Base-by-base conservation (phyloP, 805 yeast genomes). In the Monosporozyma siamensis region DNA sequence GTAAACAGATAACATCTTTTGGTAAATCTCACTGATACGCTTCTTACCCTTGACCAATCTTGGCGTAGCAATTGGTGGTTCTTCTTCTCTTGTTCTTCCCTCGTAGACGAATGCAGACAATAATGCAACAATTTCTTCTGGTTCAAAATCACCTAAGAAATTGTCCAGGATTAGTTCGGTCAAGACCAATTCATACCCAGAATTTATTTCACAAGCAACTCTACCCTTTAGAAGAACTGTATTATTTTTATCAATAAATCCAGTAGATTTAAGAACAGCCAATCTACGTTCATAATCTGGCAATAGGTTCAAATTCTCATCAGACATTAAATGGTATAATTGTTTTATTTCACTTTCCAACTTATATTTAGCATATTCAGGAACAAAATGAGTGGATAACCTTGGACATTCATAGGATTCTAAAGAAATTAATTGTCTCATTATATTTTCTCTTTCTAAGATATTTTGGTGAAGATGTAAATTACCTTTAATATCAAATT, bases 111-210 rank as follows among this genome's bases (percentile, higher is more conserved):
- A 92, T 29, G 84, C 86, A 0, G 97, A 87, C 25, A 92, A 64
- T 39, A 92, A 68, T 0, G 97, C 97, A n/a, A 89, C 97, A 48
- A 92, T 88, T 62, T 92, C 98, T 56, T 88, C 96, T 0, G 97
- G 88, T 48, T 89, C 94, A 58, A 84, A 89, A 44, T 87, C 94
- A 24, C 90, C 95, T 48, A 92, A 67, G 67, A 90, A 88, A 63
- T 92, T 92, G 55, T 90, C 95, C 52, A 92, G 70, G 14, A 92
- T 77, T 42, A 92, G 70, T 61, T 92, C 98, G 0, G 98, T 90
- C 9, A 92, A 60, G 2, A 83, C 81, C 43, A 89, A 69, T 62
- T 92, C 98, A 77, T 89, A 87, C 0, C 97, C 97, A 21, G 87
- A 74, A 58, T 84, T 85, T 44, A 86, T 73, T 54, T 92, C 98